Percentiles rank a stretch among this genome's conserved stretches.
Conservation (phyloP, 306 rosid species). For the Glycyrrhiza uralensis region DNA sequence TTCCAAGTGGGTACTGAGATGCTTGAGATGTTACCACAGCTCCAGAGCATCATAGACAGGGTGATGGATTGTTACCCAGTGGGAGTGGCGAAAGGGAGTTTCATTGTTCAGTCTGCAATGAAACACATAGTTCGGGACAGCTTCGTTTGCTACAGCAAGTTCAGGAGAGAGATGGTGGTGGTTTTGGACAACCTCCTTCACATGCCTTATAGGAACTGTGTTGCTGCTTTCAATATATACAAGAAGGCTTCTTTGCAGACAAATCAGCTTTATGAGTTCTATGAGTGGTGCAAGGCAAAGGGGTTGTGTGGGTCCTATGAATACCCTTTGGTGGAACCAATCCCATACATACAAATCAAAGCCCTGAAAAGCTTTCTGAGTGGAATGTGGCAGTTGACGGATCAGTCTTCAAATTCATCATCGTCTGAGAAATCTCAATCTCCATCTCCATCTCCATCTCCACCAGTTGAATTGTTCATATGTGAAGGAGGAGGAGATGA, state of each 20-base stretch:
- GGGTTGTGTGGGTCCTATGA: constrained; percentile 57
- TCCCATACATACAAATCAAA: constrained; percentile 51
- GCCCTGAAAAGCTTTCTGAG: constrained; percentile 50
- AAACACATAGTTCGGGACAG: constrained; percentile 57
- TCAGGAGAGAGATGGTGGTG: constrained; percentile 36
- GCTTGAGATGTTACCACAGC: constrained; percentile 61
- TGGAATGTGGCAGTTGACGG: constrained; percentile 73
- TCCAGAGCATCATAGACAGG: constrained; percentile 59
- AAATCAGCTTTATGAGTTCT: constrained; percentile 50
- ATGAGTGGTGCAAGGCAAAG: constrained; percentile 51
- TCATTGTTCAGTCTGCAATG: constrained; percentile 50
- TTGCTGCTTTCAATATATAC: constrained; percentile 52
- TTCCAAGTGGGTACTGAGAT: constrained; percentile 35
- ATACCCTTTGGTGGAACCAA: constrained; percentile 54
- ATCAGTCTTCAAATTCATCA: constrained; percentile 33
- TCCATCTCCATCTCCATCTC: too few relatives aligned
- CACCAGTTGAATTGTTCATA: too few relatives aligned
- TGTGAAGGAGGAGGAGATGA: too few relatives aligned
- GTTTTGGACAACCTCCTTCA: constrained; percentile 63
- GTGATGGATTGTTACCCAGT: constrained; percentile 63
- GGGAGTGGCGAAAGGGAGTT: constrained; percentile 36
- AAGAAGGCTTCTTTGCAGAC: constrained; percentile 64
- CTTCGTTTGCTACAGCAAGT: constrained; percentile 42
- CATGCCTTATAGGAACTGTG: constrained; percentile 51
- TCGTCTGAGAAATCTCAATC: constrained; percentile 2